Conservation (phyloP, 257 asterid genomes). For the Echium plantagineum region DNA sequence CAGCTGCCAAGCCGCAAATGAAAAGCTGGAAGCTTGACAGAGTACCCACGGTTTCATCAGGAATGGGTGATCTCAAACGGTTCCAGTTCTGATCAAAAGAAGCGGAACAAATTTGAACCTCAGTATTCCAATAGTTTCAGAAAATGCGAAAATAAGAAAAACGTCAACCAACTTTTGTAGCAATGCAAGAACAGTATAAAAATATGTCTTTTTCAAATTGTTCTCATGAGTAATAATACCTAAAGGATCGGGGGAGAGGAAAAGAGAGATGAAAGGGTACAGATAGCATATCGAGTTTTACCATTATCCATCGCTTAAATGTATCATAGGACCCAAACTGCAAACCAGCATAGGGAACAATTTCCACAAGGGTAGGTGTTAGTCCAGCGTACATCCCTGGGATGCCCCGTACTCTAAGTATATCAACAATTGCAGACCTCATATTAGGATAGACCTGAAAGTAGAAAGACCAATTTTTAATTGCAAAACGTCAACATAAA, state of each 20-base stretch:
- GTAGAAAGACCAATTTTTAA: slow-evolving; percentile 11
- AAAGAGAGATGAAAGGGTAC: neutral
- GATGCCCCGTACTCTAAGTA: slow-evolving; percentile 53
- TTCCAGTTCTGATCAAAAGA: slow-evolving; percentile 54
- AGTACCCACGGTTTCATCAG: slow-evolving; percentile 17
- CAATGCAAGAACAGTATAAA: neutral
- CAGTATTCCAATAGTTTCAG: neutral
- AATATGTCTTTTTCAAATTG: too few relatives aligned
- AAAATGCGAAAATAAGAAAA: neutral
- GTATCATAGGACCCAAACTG: slow-evolving; percentile 94
- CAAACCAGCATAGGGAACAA: slow-evolving; percentile 85
- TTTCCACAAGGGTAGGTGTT: slow-evolving; percentile 80
- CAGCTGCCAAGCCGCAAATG: slow-evolving; percentile 77
- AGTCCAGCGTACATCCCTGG: slow-evolving; percentile 83
- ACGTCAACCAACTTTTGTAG: neutral
- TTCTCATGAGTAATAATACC: neutral
- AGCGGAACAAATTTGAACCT: neutral
- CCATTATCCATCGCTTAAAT: slow-evolving; percentile 84
- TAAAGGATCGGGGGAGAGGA: neutral
- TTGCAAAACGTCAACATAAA: slow-evolving; percentile 3
- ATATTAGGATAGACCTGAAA: slow-evolving; percentile 81
- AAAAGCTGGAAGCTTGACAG: slow-evolving; percentile 80
- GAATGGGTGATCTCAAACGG: slow-evolving; percentile 21
- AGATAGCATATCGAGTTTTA: slow-evolving; percentile 13
- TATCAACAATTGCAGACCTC: slow-evolving; percentile 63